phyloP scores from a whole-genome alignment of 768 basidiomycete species.

The Crepidotus variabilis region DNA sequence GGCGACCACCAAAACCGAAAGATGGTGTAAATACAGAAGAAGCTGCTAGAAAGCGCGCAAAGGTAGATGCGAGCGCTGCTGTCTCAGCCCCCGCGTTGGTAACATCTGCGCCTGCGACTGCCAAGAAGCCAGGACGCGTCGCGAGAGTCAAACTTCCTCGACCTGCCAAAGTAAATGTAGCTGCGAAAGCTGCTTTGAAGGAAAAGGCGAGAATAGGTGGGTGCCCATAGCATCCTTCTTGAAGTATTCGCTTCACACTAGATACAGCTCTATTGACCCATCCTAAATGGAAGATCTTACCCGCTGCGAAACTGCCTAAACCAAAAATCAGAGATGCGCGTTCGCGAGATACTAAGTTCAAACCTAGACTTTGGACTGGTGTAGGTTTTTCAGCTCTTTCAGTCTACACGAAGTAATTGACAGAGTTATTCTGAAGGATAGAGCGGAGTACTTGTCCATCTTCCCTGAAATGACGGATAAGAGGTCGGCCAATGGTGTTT shows the following conservation, averaged over 20 bases:
- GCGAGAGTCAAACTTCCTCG: neutral
- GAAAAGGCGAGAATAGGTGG: neutral
- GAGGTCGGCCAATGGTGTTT: conserved; percentile 24
- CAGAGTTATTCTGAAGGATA: conserved; percentile 15
- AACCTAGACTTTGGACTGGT: conserved; percentile 26
- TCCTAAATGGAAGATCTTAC: conserved; percentile 5
- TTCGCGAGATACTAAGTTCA: neutral
- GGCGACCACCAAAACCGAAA: neutral
- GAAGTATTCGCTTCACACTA: neutral
- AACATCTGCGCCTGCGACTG: neutral
- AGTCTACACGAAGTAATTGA: neutral
- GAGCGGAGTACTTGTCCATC: conserved; percentile 24
- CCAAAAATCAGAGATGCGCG: neutral
- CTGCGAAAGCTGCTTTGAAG: conserved; percentile 2
- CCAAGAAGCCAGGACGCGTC: neutral
- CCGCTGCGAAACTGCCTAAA: neutral
- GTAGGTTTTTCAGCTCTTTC: conserved; percentile 13
- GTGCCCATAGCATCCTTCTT: neutral
- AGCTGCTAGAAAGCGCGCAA: neutral
- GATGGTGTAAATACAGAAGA: neutral
- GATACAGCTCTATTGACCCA: conserved; percentile 2
- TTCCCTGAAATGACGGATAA: conserved; percentile 26
- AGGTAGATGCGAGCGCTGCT: neutral
- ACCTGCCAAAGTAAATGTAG: neutral
- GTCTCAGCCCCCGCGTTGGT: neutral